Conservation (phyloP, 1,139 yeast species). For the Yamadazyma songkhlaensis region DNA sequence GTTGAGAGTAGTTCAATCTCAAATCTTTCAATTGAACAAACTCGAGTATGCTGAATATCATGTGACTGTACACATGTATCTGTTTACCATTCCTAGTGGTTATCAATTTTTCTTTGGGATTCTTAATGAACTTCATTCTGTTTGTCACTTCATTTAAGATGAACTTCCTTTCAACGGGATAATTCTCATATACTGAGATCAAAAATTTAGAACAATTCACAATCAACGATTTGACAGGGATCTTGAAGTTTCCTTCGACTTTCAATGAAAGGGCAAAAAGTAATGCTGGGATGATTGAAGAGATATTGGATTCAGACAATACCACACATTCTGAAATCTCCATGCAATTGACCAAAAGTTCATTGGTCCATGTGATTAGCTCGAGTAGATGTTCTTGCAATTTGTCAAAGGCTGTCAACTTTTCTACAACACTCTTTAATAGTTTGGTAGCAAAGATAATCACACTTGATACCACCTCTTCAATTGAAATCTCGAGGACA, state of each 20-base stretch:
- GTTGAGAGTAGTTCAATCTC: not conserved
- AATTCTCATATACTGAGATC: constrained; percentile 4
- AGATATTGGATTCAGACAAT: constrained; percentile 2
- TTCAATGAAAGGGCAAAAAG: not conserved
- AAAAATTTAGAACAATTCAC: constrained; percentile 1
- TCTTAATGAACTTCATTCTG: not conserved
- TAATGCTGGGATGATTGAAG: constrained; percentile 1
- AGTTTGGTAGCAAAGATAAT: not conserved
- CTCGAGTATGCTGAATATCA: constrained; percentile 2
- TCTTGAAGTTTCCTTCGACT: not conserved
- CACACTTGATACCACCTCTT: constrained; percentile 1
- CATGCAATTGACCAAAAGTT: not conserved
- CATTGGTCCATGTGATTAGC: constrained; percentile 3
- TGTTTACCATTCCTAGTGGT: not conserved
- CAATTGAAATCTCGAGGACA: constrained; percentile 1
- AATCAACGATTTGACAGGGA: not conserved
- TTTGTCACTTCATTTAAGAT: constrained; percentile 2
- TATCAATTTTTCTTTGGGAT: constrained; percentile 2
- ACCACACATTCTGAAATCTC: not conserved
- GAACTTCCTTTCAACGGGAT: constrained; percentile 4
- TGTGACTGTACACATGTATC: constrained; percentile 4
- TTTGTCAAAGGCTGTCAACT: not conserved
- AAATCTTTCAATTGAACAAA: constrained; percentile 1
- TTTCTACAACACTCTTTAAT: constrained; percentile 1
- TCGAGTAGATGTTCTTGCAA: not conserved